phyloP scores from a whole-genome alignment of 345 rosid genomes.

The Eucalyptus sp. region DNA sequence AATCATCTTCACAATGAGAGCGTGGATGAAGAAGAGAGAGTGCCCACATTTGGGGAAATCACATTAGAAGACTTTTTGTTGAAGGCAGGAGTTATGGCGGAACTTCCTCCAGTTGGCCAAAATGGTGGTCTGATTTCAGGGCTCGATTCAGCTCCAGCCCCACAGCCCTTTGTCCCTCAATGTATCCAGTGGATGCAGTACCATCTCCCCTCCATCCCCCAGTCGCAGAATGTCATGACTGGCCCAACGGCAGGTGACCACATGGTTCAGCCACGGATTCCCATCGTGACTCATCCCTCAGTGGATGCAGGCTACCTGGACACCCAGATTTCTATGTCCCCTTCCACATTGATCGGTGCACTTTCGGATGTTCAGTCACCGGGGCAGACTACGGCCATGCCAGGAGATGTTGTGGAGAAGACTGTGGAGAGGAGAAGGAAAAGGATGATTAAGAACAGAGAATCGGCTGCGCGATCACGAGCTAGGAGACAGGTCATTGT shows the following conservation, averaged over 20 bases:
- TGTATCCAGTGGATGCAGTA: constrained; percentile 1
- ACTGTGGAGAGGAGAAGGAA: constrained; percentile 4
- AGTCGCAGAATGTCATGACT: background rate
- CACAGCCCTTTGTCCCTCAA: background rate
- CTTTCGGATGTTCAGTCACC: background rate
- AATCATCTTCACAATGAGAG: background rate
- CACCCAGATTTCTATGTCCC: background rate
- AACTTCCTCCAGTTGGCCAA: background rate
- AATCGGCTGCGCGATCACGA: constrained; percentile 4
- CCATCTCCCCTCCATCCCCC: background rate
- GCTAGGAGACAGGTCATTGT: constrained; percentile 1
- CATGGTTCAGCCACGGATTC: background rate
- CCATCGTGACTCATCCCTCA: background rate
- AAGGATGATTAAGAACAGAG: constrained; percentile 12
- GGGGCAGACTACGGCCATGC: background rate
- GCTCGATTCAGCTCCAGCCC: background rate
- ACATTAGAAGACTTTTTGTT: constrained; percentile 40
- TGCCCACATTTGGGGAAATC: constrained; percentile 33
- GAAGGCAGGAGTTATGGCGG: background rate
- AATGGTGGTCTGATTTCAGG: background rate
- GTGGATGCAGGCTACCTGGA: background rate
- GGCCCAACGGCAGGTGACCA: background rate
- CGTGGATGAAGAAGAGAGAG: constrained; percentile 1
- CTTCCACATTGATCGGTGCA: background rate
- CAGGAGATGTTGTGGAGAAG: background rate